phyloP scores from a whole-genome alignment of 2,329 filamentous ascomycete species.

The Fusarium devonianum region DNA sequence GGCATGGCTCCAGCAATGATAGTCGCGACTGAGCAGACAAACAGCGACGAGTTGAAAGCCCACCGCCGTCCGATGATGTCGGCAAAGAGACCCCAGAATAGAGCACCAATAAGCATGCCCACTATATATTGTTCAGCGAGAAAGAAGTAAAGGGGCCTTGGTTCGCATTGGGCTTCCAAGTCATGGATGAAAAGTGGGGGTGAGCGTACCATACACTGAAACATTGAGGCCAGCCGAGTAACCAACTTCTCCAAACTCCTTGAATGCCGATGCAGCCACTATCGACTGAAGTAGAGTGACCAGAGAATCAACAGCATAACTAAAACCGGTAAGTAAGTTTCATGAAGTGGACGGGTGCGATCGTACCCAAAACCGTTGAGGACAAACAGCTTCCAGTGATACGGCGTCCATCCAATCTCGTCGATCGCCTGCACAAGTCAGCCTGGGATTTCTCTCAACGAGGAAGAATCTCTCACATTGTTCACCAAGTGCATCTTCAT shows the following conservation, averaged over 20 bases:
- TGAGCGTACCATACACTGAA: slow-evolving; percentile 58
- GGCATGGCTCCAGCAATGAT: slow-evolving; percentile 72
- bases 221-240: slow-evolving; percentile 67
- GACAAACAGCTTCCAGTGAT: slow-evolving; percentile 67
- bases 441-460: background rate
- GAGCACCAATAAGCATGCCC: slow-evolving; percentile 61
- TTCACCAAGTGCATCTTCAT: slow-evolving; percentile 75
- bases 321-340: slow-evolving; percentile 6
- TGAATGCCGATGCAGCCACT: slow-evolving; percentile 63
- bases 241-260: slow-evolving; percentile 63
- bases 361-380: slow-evolving; percentile 65
- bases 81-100: slow-evolving; percentile 73
- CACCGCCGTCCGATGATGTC: slow-evolving; percentile 73
- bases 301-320: slow-evolving; percentile 58
- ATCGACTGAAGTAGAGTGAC: slow-evolving; percentile 66
- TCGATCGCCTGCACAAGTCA: slow-evolving; percentile 53
- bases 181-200: no score
- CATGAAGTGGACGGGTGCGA: background rate
- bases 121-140: slow-evolving; percentile 34
- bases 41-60: slow-evolving; percentile 72
- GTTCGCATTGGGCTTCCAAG: no score
- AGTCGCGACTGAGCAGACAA: slow-evolving; percentile 64
- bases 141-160: no score
- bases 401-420: slow-evolving; percentile 67
- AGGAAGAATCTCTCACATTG: slow-evolving; percentile 55